phyloP scores from a whole-genome alignment of 1,284 basidiomycete genomes.

The Cutaneotrichosporon mucoides region DNA sequence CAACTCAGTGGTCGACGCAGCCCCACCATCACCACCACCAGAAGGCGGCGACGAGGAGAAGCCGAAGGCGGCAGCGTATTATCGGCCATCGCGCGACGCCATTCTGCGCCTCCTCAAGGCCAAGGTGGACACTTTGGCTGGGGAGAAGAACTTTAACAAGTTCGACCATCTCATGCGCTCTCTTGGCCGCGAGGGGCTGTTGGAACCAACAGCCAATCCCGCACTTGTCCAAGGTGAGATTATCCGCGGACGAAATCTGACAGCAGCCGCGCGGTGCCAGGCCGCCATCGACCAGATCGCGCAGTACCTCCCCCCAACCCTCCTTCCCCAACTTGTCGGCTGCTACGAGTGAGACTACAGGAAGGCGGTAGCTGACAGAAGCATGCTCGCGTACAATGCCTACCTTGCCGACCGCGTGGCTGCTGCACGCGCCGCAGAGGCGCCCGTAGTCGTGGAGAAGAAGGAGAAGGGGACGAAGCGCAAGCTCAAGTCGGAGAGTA shows the following conservation, averaged over 20 bases:
- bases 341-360: conserved; percentile 29
- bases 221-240: conserved; percentile 30
- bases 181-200: conserved; percentile 35
- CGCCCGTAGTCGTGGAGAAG: conserved; percentile 17
- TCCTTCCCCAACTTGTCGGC: conserved; percentile 11
- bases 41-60: conserved; percentile 6
- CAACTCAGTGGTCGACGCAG: conserved; percentile 24
- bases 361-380: conserved; percentile 8
- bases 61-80: conserved; percentile 23
- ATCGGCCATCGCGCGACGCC: conserved; percentile 27
- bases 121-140: conserved; percentile 35
- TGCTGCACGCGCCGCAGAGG: conserved; percentile 30
- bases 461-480: conserved; percentile 23
- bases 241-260: background rate
- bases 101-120: conserved; percentile 25
- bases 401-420: conserved; percentile 34
- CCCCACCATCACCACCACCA: conserved; percentile 28
- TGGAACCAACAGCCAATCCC: conserved; percentile 13
- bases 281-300: conserved; percentile 33
- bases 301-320: conserved; percentile 27
- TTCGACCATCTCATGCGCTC: conserved; percentile 42
- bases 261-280: conserved; percentile 26
- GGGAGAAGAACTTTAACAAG: conserved; percentile 25
- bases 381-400: conserved; percentile 24
- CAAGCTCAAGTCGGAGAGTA: conserved; percentile 28